Evolutionary conservation across 306 rosid genomes (phyloP).

Genomic region (Sophora flavescens): DNA sequence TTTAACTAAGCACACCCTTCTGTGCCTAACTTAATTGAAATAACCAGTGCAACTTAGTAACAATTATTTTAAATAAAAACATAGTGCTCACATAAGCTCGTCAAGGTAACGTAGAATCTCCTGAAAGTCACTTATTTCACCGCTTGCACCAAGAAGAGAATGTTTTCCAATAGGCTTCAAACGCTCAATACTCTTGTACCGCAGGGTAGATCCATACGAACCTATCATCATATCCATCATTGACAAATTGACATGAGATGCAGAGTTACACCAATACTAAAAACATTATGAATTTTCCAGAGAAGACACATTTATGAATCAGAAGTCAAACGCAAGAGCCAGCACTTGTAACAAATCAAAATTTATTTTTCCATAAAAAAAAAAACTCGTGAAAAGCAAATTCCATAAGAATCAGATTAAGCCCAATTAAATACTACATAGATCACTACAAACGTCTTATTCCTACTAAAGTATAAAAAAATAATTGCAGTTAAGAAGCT

Average conservation of each 20-base stretch:
- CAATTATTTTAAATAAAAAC: not conserved
- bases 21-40: conserved; percentile 10
- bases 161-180: conserved; percentile 89
- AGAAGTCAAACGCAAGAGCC: not conserved
- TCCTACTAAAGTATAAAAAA: not conserved
- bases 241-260: not conserved
- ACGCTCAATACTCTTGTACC: conserved; percentile 91
- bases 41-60: conserved; percentile 35
- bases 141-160: conserved; percentile 92
- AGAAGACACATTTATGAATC: conserved; percentile 40
- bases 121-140: conserved; percentile 97
- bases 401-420: not conserved
- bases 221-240: conserved; percentile 60
- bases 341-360: not conserved
- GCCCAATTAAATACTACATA: not conserved
- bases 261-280: conserved; percentile 5
- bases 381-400: not conserved
- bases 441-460: not conserved
- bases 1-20: conserved; percentile 11
- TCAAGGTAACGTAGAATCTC: conserved; percentile 79
- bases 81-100: conserved; percentile 77
- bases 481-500: conserved; percentile 3
- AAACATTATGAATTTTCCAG: conserved; percentile 4
- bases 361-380: not conserved
- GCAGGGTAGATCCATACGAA: conserved; percentile 93